phyloP scores from a whole-genome alignment of 805 yeast species.

The Danielozyma ontarioensis region DNA sequence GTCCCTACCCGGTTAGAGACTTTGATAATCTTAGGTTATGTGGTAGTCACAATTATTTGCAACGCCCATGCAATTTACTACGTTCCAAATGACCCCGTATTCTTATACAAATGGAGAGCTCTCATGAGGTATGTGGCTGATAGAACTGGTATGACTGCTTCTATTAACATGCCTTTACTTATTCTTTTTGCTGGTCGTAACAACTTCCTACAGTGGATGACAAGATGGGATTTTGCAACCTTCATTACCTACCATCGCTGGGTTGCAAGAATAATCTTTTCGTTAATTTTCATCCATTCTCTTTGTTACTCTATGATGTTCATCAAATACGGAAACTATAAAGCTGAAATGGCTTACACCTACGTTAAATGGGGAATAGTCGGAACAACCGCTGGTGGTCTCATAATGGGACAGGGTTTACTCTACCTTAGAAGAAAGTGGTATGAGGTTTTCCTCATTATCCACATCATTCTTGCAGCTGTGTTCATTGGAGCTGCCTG shows the following conservation, averaged over 20 bases:
- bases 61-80: slow-evolving; percentile 6
- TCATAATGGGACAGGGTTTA: slow-evolving; percentile 24
- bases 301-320: slow-evolving; percentile 20
- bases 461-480: slow-evolving; percentile 18
- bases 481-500: slow-evolving; percentile 17
- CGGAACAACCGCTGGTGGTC: slow-evolving; percentile 31
- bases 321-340: slow-evolving; percentile 3
- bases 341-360: slow-evolving; percentile 1
- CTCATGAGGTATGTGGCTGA: slow-evolving; percentile 35
- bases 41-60: slow-evolving; percentile 12
- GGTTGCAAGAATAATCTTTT: slow-evolving; percentile 31
- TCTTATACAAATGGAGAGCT: slow-evolving; percentile 4
- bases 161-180: slow-evolving; percentile 45
- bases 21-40: slow-evolving; percentile 17
- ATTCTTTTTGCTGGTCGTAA: slow-evolving; percentile 60
- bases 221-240: slow-evolving; percentile 53
- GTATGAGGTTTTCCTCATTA: slow-evolving; percentile 18
- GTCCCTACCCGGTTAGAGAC: slow-evolving; percentile 36
- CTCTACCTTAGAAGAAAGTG: slow-evolving; percentile 14
- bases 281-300: slow-evolving; percentile 28
- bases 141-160: slow-evolving; percentile 46
- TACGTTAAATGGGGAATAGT: slow-evolving; percentile 30
- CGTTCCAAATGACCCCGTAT: slow-evolving; percentile 11
- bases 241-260: slow-evolving; percentile 44
- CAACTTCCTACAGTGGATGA: slow-evolving; percentile 49